Conservation (phyloP, 192 early-diverging fungal species). For the Paraglomus brasilianum region DNA sequence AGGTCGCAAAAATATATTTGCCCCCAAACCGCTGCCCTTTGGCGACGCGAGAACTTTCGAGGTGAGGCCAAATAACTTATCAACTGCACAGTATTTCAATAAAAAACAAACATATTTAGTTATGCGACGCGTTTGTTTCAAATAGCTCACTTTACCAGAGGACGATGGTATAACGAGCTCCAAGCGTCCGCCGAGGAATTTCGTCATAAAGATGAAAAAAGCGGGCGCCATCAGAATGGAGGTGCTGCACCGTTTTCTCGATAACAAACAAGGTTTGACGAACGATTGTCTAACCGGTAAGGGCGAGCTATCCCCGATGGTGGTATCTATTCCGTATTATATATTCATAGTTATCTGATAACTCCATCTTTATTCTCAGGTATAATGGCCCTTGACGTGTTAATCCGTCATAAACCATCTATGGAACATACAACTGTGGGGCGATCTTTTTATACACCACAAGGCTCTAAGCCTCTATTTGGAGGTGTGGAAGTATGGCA, state of each 20-base stretch:
- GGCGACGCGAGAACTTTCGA: constrained; percentile 56
- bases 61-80: constrained; percentile 31
- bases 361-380: constrained; percentile 35
- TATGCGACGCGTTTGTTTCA: not conserved
- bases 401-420: constrained; percentile 83
- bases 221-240: constrained; percentile 66
- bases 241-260: constrained; percentile 55
- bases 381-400: constrained; percentile 74
- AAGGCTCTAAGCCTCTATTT: constrained; percentile 44
- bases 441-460: constrained; percentile 89
- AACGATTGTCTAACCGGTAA: constrained; percentile 43
- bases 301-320: not conserved
- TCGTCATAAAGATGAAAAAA: constrained; percentile 67
- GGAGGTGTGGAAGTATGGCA: constrained; percentile 91
- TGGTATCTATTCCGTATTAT: constrained; percentile 5
- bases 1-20: constrained; percentile 75
- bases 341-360: not conserved
- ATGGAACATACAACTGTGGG: constrained; percentile 75
- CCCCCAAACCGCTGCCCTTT: constrained; percentile 56
- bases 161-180: constrained; percentile 34
- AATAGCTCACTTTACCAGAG: constrained; percentile 44
- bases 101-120: not conserved
- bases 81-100: not conserved
- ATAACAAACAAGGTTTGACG: constrained; percentile 41
- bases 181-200: constrained; percentile 49